Evolutionary conservation across 2,329 filamentous ascomycete genomes (phyloP).

Genomic region (Cytospora leucostoma): DNA sequence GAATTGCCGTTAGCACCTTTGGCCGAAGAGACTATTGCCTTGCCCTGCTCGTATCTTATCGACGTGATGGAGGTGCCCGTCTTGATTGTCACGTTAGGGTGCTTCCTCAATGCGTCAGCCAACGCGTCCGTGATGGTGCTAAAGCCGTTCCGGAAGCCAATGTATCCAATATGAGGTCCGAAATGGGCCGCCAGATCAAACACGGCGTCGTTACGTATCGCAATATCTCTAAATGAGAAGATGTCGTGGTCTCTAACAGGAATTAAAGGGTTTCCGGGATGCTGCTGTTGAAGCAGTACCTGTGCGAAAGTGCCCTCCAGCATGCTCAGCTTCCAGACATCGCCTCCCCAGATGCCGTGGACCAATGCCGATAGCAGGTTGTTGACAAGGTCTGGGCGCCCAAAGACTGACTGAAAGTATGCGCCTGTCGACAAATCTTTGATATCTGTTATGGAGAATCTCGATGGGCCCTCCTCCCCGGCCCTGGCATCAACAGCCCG

Average conservation of each 20-base stretch:
- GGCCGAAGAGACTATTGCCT: slow-evolving; percentile 45
- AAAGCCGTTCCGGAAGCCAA: slow-evolving; percentile 62
- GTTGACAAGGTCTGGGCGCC: slow-evolving; percentile 58
- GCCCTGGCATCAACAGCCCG: not conserved
- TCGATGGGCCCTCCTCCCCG: slow-evolving; percentile 29
- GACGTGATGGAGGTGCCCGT: slow-evolving; percentile 49
- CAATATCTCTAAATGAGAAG: slow-evolving; percentile 26
- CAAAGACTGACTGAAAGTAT: slow-evolving; percentile 60
- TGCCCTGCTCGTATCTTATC: slow-evolving; percentile 44
- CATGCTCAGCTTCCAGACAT: slow-evolving; percentile 78
- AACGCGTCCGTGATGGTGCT: slow-evolving; percentile 60
- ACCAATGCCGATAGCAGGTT: slow-evolving; percentile 74
- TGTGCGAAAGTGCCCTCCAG: slow-evolving; percentile 59
- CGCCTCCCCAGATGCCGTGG: slow-evolving; percentile 92
- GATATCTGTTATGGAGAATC: slow-evolving; percentile 33
- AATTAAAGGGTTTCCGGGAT: slow-evolving; percentile 18
- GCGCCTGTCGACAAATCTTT: slow-evolving; percentile 72
- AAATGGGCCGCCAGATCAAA: slow-evolving; percentile 33
- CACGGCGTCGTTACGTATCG: slow-evolving; percentile 22
- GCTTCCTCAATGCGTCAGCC: slow-evolving; percentile 49
- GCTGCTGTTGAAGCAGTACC: slow-evolving; percentile 48
- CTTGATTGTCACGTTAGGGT: slow-evolving; percentile 62
- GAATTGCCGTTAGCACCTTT: not conserved
- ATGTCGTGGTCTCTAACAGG: slow-evolving; percentile 25
- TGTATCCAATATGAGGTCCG: slow-evolving; percentile 36